Evolutionary conservation across 768 basidiomycete genomes (phyloP), one percentile per base, ranked within the genome.

Genomic region (Boletus rubropictus): DNA sequence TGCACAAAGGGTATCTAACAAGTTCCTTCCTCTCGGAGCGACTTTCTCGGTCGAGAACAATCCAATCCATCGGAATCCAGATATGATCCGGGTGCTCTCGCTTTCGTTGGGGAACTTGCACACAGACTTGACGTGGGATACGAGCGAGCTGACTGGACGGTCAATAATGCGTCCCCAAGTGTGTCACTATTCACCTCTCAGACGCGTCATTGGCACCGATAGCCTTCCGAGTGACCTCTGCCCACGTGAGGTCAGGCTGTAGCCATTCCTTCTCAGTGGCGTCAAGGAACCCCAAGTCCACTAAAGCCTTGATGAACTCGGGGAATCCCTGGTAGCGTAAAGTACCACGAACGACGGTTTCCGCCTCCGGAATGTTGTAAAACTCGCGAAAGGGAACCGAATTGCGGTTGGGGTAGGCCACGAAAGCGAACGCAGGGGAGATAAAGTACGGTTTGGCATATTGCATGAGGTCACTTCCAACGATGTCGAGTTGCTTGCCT

Each of bases 301-400:
- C 92, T 51, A 96, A 78, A 5, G 85, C 83, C 55, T 77, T 79
- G 69, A 97, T 84, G 68, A 98, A 95, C 69, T 89, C 86, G 8
- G 93, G 92, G 89, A 97, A 97, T 43, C 94, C 94, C 61, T 92
- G 89, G 70, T 92, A 97, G 51, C 95, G 77, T 66, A 98, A 72
- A 2, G 96, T 97, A 24, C 96, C 96, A 27, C 96, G 81, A 41
- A 97, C 77, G 50, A 94, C 78, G 4, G 89, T 93, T 71, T 96
- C 82, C 9, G 90, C 92, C 67, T 98, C 96, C 11, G 89, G 88
- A 54, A 99, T 94, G 55, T 79, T 73, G 75, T 99, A 99, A 60
- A 76, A 92, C 69, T 96, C 85, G 52, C 79, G 78, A 82, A 93
- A 99, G 7, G 87, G 84, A 4, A 82, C 78, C 3, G 90, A 94